A percentile compares a stretch with the other conserved stretches of the same genome.
These are phyloP conservation scores for Fusarium ramigenum DNA, from an alignment of 2,329 filamentous ascomycete species.

Conservation along the genomic window DNA sequence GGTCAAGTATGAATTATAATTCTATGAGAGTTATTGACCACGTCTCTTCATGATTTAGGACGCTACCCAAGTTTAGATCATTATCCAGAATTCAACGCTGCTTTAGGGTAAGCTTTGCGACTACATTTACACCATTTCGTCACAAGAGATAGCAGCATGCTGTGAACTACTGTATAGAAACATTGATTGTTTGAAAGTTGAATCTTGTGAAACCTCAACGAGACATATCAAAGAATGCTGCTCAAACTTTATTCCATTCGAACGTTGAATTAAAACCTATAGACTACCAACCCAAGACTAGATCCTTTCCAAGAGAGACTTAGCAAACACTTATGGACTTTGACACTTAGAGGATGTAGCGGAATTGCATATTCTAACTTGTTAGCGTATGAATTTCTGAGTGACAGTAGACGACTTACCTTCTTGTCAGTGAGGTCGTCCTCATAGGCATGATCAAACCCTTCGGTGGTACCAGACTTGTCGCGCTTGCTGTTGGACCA, in stretches of 20 bases:
- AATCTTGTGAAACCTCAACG: too few species aligned
- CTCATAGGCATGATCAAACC: constrained; percentile 62
- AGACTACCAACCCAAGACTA: not conserved
- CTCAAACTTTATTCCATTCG: not conserved
- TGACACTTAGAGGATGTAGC: constrained; percentile 16
- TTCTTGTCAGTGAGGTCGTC: constrained; percentile 60
- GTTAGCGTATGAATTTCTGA: not conserved
- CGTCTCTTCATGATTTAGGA: accelerated
- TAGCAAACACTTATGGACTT: accelerated
- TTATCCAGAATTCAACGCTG: accelerated
- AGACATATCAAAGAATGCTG: too few species aligned
- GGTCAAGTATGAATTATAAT: accelerated
- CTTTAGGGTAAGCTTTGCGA: not conserved
- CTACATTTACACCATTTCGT: too few species aligned
- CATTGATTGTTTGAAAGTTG: not conserved
- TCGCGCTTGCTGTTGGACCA: constrained; percentile 56
- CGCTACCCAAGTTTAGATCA: not conserved
- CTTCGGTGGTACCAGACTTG: constrained; percentile 54
- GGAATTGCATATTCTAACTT: constrained; percentile 31
- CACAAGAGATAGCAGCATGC: not conserved
- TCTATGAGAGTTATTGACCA: accelerated
- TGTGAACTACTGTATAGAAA: accelerated
- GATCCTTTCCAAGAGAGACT: not conserved
- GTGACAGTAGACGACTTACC: not conserved
- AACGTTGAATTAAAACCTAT: not conserved